phyloP scores from a whole-genome alignment of 257 asterid species.

The Asclepias syriaca region DNA sequence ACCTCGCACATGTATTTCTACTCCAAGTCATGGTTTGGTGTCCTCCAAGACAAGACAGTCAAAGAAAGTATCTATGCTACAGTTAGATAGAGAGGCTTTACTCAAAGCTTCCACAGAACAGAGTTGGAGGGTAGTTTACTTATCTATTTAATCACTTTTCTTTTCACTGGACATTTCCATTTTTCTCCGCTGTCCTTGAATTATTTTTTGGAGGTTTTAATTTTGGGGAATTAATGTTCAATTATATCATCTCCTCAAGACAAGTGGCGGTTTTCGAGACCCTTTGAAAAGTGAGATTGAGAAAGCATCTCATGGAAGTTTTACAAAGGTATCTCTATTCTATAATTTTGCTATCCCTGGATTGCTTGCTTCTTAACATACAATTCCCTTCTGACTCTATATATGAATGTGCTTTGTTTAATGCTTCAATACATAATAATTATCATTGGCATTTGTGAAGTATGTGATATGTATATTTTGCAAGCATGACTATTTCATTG shows the following conservation, averaged over 20 bases:
- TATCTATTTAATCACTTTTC: background rate
- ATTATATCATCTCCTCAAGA: conserved; percentile 23
- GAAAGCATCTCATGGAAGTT: conserved; percentile 54
- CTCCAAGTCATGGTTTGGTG: conserved; percentile 44
- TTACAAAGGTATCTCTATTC: conserved; percentile 43
- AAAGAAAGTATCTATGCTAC: conserved; percentile 45
- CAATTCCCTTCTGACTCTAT: background rate
- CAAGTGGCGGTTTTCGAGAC: conserved; percentile 58
- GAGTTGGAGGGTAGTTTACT: conserved; percentile 56
- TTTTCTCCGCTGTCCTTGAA: background rate
- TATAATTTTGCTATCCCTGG: background rate
- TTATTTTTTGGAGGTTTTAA: conserved; percentile 6
- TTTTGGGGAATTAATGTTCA: background rate
- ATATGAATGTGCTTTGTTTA: background rate
- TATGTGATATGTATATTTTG: background rate
- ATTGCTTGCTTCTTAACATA: background rate
- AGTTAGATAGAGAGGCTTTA: conserved; percentile 62
- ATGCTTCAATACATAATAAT: background rate
- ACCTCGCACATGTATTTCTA: conserved; percentile 9
- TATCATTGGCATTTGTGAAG: background rate
- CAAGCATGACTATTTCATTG: background rate
- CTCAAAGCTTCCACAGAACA: conserved; percentile 37
- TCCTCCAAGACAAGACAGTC: conserved; percentile 59
- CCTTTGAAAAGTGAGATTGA: conserved; percentile 38
- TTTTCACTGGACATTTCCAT: background rate